Conservation (phyloP, 495 filamentous ascomycete species). For the Friedmanniomyces simplex region DNA sequence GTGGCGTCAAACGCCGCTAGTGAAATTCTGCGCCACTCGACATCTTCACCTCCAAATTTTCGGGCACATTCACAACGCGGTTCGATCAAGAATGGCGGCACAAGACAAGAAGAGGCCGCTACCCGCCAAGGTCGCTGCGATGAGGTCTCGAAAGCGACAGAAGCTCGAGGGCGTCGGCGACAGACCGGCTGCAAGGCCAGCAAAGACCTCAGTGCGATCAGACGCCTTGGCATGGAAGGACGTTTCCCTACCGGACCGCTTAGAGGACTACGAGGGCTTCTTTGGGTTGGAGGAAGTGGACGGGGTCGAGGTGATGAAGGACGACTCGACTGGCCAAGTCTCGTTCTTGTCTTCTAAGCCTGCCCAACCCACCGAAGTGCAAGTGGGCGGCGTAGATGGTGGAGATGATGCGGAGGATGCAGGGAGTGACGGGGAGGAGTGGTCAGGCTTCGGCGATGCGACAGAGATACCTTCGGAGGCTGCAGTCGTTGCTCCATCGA, state of each 20-base stretch:
- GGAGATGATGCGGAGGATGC: slow-evolving; percentile 30
- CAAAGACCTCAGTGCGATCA: background rate
- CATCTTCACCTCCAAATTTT: background rate
- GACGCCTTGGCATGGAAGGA: slow-evolving; percentile 72
- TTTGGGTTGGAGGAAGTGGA: slow-evolving; percentile 89
- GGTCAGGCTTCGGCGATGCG: slow-evolving; percentile 45
- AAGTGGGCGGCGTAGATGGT: slow-evolving; percentile 12
- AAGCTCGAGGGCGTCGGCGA: slow-evolving; percentile 17
- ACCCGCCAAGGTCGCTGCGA: slow-evolving; percentile 18
- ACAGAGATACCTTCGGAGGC: background rate
- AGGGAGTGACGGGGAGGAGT: slow-evolving; percentile 36
- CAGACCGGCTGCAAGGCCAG: background rate
- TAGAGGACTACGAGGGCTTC: slow-evolving; percentile 91
- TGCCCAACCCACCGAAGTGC: background rate
- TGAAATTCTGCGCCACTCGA: background rate
- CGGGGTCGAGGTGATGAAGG: slow-evolving; percentile 67
- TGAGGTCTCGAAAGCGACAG: slow-evolving; percentile 27
- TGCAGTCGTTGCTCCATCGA: background rate
- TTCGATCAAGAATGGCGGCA: slow-evolving; percentile 2
- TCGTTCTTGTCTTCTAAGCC: slow-evolving; percentile 20
- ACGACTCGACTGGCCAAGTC: slow-evolving; percentile 43
- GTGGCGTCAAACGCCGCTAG: background rate
- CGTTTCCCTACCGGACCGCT: slow-evolving; percentile 70
- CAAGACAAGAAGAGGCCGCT: slow-evolving; percentile 21
- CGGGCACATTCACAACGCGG: background rate